phyloP scores from a whole-genome alignment of 306 rosid genomes.

The Sindora glabra region DNA sequence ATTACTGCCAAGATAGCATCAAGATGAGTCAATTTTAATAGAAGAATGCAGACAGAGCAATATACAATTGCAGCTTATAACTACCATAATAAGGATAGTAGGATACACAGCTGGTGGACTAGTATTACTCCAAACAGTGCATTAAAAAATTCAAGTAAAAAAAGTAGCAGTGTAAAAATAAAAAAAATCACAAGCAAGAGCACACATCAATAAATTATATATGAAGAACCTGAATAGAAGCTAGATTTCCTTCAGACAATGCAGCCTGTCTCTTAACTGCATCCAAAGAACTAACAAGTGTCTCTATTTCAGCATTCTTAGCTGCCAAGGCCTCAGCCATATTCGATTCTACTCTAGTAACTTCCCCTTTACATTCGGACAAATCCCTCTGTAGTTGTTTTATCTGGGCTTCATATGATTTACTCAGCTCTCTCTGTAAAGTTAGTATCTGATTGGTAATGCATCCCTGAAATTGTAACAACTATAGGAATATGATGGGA shows the following conservation, averaged over 20 bases:
- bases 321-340: slow-evolving; percentile 92
- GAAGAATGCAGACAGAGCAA: neutral
- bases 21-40: slow-evolving; percentile 4
- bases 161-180: neutral
- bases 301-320: slow-evolving; percentile 88
- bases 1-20: neutral
- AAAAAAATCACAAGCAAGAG: neutral
- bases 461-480: neutral
- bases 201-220: slow-evolving; percentile 10
- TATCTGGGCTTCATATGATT: slow-evolving; percentile 80
- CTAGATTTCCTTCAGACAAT: slow-evolving; percentile 81
- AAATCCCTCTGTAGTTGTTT: slow-evolving; percentile 70
- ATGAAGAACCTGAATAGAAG: slow-evolving; percentile 74
- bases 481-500: slow-evolving; percentile 8
- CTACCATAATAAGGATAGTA: neutral
- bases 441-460: slow-evolving; percentile 8
- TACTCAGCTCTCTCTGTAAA: slow-evolving; percentile 85
- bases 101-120: no score
- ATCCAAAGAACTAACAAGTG: slow-evolving; percentile 71
- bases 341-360: slow-evolving; percentile 72
- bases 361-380: slow-evolving; percentile 71
- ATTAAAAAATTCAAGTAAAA: neutral
- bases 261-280: slow-evolving; percentile 86
- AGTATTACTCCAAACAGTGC: no score
- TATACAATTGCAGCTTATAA: slow-evolving; percentile 1